A percentile compares a stretch with the other conserved stretches of the same genome.
Conservation (phyloP, 345 rosid genomes). For the Arabis alpina region DNA sequence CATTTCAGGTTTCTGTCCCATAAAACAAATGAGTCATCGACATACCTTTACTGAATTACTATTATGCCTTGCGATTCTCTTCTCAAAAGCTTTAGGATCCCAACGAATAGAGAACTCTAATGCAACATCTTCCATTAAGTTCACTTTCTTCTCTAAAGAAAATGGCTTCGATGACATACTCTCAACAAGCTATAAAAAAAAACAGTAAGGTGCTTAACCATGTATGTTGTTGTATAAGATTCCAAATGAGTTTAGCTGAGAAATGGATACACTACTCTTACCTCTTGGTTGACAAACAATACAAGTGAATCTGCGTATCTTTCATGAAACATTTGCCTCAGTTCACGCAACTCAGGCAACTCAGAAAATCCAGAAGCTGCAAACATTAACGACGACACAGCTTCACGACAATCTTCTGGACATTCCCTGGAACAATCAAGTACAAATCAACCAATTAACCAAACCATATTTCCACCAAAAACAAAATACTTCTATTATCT, state of each 20-base stretch:
- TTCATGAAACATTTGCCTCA: conserved; percentile 80
- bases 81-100: conserved; percentile 71
- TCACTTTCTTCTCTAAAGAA: conserved; percentile 65
- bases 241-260: conserved; percentile 7
- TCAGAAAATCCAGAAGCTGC: conserved; percentile 97
- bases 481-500: conserved; percentile 2
- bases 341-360: conserved; percentile 86
- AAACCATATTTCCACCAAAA: not conserved
- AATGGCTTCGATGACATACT: conserved; percentile 59
- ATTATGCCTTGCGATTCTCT: conserved; percentile 47
- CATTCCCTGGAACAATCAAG: conserved; percentile 59
- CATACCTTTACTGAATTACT: conserved; percentile 55
- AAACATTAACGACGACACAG: conserved; percentile 81
- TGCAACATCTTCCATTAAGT: conserved; percentile 77
- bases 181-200: conserved; percentile 64
- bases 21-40: conserved; percentile 11
- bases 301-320: conserved; percentile 75
- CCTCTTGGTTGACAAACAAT: conserved; percentile 74
- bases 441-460: conserved; percentile 20
- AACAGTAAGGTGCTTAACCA: conserved; percentile 33
- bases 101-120: conserved; percentile 75
- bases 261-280: conserved; percentile 39
- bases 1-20: conserved; percentile 13
- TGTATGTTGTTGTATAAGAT: conserved; percentile 9
- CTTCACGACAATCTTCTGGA: conserved; percentile 86